Conservation (phyloP, 345 rosid genomes). For the Clarkia xantiana region DNA sequence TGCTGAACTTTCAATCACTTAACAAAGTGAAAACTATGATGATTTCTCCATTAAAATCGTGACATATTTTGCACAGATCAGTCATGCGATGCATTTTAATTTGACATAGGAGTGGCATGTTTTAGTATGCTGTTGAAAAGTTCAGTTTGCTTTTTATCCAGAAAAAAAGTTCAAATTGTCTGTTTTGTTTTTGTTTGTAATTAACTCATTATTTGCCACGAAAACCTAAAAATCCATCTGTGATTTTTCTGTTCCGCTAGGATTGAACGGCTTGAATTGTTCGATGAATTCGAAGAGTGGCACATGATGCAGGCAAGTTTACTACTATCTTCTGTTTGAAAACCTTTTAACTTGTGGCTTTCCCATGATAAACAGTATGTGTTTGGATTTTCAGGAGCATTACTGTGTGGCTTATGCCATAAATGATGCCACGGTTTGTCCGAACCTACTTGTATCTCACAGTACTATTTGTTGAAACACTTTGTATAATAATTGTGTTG, state of each 20-base stretch:
- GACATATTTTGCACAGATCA: too few species aligned
- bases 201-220: too few species aligned
- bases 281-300: slow-evolving; percentile 98
- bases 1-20: too few species aligned
- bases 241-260: slow-evolving; percentile 27
- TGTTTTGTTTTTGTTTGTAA: too few species aligned
- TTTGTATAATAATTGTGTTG: too few species aligned
- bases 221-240: slow-evolving; percentile 3
- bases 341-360: background rate
- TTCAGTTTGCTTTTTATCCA: too few species aligned
- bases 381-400: slow-evolving; percentile 55
- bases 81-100: too few species aligned
- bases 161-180: too few species aligned
- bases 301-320: slow-evolving; percentile 96
- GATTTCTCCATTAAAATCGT: too few species aligned
- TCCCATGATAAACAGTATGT: slow-evolving; percentile 1
- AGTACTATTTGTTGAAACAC: background rate
- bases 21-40: too few species aligned
- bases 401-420: slow-evolving; percentile 79
- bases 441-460: background rate
- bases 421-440: slow-evolving; percentile 72
- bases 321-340: slow-evolving; percentile 7
- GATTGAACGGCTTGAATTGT: slow-evolving; percentile 84
- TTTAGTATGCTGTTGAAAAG: too few species aligned
- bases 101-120: too few species aligned